A percentile compares a stretch with the other conserved stretches of the same genome.
Conservation (phyloP, 1,284 basidiomycete species). For the Fomitopsis betulina region DNA sequence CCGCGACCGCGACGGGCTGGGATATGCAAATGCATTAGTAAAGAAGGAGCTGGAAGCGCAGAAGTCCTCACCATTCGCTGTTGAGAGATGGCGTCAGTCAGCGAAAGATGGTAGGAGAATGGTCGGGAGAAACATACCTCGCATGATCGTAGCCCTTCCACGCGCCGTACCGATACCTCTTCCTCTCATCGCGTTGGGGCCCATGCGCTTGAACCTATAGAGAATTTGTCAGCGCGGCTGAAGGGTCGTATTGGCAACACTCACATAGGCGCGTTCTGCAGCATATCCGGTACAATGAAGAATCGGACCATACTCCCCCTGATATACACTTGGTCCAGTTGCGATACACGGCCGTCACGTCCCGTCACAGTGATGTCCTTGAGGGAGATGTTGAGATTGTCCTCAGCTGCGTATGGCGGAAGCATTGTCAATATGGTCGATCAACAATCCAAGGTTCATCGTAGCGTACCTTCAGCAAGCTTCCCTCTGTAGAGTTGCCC, state of each 20-base stretch:
- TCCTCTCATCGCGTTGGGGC: slow-evolving; percentile 97
- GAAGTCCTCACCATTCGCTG: slow-evolving; percentile 5
- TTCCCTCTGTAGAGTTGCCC: slow-evolving; percentile 97
- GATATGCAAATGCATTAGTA: slow-evolving; percentile 9
- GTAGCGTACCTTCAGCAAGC: slow-evolving; percentile 80
- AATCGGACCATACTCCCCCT: slow-evolving; percentile 97
- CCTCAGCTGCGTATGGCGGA: slow-evolving; percentile 71
- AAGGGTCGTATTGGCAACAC: slow-evolving; percentile 26
- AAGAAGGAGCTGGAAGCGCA: slow-evolving; percentile 1
- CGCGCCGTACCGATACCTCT: slow-evolving; percentile 98
- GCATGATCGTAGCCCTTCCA: slow-evolving; percentile 95
- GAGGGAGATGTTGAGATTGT: slow-evolving; percentile 95
- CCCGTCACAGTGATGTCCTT: slow-evolving; percentile 98
- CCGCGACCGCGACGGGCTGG: slow-evolving; percentile 81
- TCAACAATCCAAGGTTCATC: slow-evolving; percentile 2
- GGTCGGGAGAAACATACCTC: slow-evolving; percentile 50
- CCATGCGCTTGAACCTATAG: slow-evolving; percentile 94
- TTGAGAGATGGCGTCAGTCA: slow-evolving; percentile 10
- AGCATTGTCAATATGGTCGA: not conserved
- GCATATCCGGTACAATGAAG: slow-evolving; percentile 99
- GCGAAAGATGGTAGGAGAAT: not conserved
- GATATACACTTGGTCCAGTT: slow-evolving; percentile 99
- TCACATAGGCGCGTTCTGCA: slow-evolving; percentile 98
- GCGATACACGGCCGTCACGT: slow-evolving; percentile 97
- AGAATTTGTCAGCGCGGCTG: not conserved